Conservation (phyloP, 1,139 yeast genomes). For the Candida albicans region DNA sequence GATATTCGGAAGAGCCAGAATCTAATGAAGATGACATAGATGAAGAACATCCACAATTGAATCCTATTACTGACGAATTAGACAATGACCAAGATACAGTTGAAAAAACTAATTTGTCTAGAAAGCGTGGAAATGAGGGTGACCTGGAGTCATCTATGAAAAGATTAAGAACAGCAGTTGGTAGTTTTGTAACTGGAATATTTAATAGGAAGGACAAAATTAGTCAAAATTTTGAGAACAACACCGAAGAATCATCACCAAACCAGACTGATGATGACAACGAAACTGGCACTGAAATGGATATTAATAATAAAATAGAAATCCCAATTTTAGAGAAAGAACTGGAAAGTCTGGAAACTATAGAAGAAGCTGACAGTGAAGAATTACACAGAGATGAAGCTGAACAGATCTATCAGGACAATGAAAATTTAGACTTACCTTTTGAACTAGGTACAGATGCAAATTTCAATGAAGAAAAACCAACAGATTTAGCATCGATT, state of each 20-base stretch:
- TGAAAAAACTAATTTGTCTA: not conserved
- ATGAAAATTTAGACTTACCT: no score
- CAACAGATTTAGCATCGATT: not conserved
- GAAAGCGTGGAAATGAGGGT: not conserved
- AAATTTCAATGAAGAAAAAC: not conserved
- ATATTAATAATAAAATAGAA: not conserved
- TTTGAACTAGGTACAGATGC: no score
- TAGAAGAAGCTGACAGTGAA: not conserved
- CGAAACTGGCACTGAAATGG: not conserved
- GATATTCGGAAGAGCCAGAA: slow-evolving; percentile 6
- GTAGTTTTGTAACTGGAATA: not conserved
- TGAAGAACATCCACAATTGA: not conserved
- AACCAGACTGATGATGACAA: not conserved
- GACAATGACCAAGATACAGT: no score
- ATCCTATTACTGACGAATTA: no score
- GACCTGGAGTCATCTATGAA: slow-evolving; percentile 6
- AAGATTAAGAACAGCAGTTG: slow-evolving; percentile 6
- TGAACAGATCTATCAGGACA: no score
- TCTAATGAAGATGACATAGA: not conserved
- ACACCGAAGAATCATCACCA: no score
- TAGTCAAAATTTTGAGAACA: not conserved
- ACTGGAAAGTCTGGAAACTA: not conserved
- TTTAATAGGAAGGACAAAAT: not conserved
- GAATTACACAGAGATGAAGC: no score
- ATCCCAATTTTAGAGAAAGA: no score